Conservation (phyloP, 805 yeast species). For the Monosporozyma siamensis region DNA sequence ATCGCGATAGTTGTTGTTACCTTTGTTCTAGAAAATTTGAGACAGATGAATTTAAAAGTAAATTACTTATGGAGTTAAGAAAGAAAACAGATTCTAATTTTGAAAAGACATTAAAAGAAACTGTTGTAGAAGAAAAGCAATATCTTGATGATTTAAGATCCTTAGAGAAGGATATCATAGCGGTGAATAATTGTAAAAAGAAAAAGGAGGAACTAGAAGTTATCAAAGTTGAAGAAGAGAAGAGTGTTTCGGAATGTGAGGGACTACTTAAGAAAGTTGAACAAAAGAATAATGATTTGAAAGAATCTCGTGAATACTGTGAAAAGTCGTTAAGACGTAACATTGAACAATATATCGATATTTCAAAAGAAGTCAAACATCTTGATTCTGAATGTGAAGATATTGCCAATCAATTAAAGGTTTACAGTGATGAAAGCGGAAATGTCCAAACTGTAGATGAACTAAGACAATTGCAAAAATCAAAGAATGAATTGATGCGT, state of each 20-base stretch:
- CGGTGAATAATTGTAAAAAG: slow-evolving; percentile 4
- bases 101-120: slow-evolving; percentile 28
- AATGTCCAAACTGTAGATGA: slow-evolving; percentile 23
- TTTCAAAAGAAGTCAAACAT: slow-evolving; percentile 19
- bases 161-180: slow-evolving; percentile 19
- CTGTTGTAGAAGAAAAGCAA: slow-evolving; percentile 28
- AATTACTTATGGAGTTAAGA: slow-evolving; percentile 25
- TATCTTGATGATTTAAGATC: slow-evolving; percentile 19
- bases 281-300: slow-evolving; percentile 16
- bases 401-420: slow-evolving; percentile 21
- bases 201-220: slow-evolving; percentile 8
- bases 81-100: slow-evolving; percentile 27
- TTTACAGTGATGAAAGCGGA: slow-evolving; percentile 14
- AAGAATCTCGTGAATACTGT: slow-evolving; percentile 11
- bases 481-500: slow-evolving; percentile 15
- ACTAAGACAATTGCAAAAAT: slow-evolving; percentile 16
- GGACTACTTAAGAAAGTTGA: slow-evolving; percentile 14
- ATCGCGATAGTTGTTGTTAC: slow-evolving; percentile 49
- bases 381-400: slow-evolving; percentile 16
- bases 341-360: slow-evolving; percentile 21
- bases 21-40: slow-evolving; percentile 65
- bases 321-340: slow-evolving; percentile 24
- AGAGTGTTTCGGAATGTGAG: neutral
- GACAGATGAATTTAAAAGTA: slow-evolving; percentile 22
- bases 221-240: slow-evolving; percentile 12